phyloP scores from a whole-genome alignment of 495 filamentous ascomycete species.

The Apiosordaria backusii region DNA sequence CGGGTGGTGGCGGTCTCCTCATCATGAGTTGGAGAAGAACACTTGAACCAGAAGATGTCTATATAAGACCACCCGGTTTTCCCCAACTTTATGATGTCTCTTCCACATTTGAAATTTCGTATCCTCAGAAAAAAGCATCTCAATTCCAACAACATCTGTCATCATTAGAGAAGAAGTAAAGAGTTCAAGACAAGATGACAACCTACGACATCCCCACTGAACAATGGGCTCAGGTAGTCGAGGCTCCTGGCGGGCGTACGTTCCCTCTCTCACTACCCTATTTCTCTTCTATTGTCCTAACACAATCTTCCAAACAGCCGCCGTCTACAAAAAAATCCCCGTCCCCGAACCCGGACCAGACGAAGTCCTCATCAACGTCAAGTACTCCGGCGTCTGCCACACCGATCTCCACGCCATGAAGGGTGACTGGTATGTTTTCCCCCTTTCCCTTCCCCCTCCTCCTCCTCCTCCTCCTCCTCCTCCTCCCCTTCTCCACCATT shows the following conservation, averaged over 20 bases:
- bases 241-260: conserved; percentile 67
- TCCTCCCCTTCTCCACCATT: not conserved
- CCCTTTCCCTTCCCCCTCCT: not conserved
- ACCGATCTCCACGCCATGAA: conserved; percentile 82
- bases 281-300: conserved; percentile 3
- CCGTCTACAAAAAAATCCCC: conserved; percentile 77
- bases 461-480: not conserved
- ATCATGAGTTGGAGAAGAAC: not conserved
- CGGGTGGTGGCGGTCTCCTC: not conserved
- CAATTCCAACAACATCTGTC: not conserved
- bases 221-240: conserved; percentile 86
- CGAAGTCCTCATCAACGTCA: conserved; percentile 87
- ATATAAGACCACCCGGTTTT: not conserved
- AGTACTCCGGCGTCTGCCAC: conserved; percentile 91
- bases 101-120: not conserved
- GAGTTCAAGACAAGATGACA: conserved; percentile 25
- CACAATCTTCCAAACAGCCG: conserved; percentile 43
- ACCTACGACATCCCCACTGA: conserved; percentile 56
- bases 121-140: not conserved
- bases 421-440: conserved; percentile 63
- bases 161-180: conserved; percentile 10
- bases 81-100: not conserved
- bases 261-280: not conserved
- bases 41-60: not conserved
- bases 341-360: conserved; percentile 76